phyloP scores from a whole-genome alignment of 2,329 filamentous ascomycete genomes.

The Pyricularia grisea region DNA sequence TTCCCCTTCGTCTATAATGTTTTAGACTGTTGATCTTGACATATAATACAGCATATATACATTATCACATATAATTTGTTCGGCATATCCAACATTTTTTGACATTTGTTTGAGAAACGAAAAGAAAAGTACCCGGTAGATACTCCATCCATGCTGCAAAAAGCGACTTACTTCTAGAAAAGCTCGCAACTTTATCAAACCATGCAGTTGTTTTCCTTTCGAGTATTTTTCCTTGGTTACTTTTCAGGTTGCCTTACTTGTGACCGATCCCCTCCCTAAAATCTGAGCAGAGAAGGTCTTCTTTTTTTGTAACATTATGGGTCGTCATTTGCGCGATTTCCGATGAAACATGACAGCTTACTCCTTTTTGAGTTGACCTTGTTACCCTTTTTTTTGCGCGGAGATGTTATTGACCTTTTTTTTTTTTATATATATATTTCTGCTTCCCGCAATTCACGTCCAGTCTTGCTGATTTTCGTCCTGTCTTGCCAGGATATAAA shows the following conservation, averaged over 20 bases:
- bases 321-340: not conserved
- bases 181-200: too few species aligned
- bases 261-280: not conserved
- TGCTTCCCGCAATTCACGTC: not conserved
- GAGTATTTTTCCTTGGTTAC: too few species aligned
- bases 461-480: not conserved
- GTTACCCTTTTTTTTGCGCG: not conserved
- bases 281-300: not conserved
- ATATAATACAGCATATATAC: too few species aligned
- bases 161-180: too few species aligned
- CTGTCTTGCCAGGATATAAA: not conserved
- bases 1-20: not conserved
- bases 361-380: not conserved
- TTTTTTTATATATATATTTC: not conserved
- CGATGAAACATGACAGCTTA: not conserved
- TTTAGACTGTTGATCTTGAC: too few species aligned
- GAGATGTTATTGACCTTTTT: not conserved
- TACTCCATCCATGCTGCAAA: too few species aligned
- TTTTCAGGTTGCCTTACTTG: too few species aligned
- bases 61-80: too few species aligned
- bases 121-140: too few species aligned
- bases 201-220: too few species aligned
- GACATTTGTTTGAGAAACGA: too few species aligned
- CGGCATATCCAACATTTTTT: too few species aligned
- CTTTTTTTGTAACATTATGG: not conserved